phyloP scores from a whole-genome alignment of 306 rosid species.

The Glycyrrhiza uralensis region DNA sequence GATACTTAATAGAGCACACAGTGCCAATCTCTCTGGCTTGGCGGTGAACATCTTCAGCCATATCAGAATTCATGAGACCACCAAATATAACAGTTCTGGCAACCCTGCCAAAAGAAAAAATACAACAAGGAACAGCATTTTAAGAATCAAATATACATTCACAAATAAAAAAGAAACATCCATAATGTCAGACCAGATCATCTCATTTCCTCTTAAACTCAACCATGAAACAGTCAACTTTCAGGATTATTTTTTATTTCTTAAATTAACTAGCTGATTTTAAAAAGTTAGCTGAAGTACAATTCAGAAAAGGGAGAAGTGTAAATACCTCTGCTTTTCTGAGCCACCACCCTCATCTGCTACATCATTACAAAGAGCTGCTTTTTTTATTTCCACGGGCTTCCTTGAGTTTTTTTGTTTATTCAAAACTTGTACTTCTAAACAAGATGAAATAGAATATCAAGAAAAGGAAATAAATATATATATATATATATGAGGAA shows the following conservation, averaged over 20 bases:
- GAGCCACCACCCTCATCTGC: conserved; percentile 65
- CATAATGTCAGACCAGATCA: neutral
- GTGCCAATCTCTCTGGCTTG: conserved; percentile 64
- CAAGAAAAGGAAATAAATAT: neutral
- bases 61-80: conserved; percentile 63
- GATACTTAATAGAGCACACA: conserved; percentile 71
- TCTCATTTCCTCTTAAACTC: conserved; percentile 15
- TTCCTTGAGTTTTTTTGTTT: conserved; percentile 42
- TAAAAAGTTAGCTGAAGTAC: neutral
- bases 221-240: neutral
- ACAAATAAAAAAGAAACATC: neutral
- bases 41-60: conserved; percentile 75
- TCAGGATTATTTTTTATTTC: conserved; percentile 2
- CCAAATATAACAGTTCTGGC: conserved; percentile 90
- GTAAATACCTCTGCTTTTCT: conserved; percentile 69
- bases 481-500: neutral
- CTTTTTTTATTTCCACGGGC: conserved; percentile 43
- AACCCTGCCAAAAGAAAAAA: conserved; percentile 55
- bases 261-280: neutral
- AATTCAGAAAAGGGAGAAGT: conserved; percentile 22
- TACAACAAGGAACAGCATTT: conserved; percentile 17
- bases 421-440: conserved; percentile 19
- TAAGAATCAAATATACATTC: neutral
- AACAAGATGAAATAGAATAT: conserved; percentile 26
- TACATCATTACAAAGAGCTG: conserved; percentile 45